phyloP scores from a whole-genome alignment of 257 asterid genomes.

The Avicennia marina region DNA sequence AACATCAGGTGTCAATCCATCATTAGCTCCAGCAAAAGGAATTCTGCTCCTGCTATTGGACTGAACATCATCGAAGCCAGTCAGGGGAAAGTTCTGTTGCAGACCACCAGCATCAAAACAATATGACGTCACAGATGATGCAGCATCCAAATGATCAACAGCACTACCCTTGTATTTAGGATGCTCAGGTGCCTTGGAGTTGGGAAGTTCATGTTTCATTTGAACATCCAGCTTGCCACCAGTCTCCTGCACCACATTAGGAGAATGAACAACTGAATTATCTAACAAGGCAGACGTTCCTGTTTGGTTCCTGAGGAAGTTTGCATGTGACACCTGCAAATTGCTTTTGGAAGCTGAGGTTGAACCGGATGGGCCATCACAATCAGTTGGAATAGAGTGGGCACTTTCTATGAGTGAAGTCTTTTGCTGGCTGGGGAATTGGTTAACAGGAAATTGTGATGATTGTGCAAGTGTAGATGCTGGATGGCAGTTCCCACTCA shows the following conservation, averaged over 20 bases:
- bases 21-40: slow-evolving; percentile 48
- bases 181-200: slow-evolving; percentile 54
- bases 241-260: slow-evolving; percentile 50
- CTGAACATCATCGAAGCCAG: slow-evolving; percentile 69
- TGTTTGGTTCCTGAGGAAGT: slow-evolving; percentile 55
- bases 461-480: slow-evolving; percentile 52
- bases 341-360: slow-evolving; percentile 71
- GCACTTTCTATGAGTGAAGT: slow-evolving; percentile 30
- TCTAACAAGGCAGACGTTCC: slow-evolving; percentile 39
- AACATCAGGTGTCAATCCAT: slow-evolving; percentile 85
- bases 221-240: slow-evolving; percentile 45
- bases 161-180: slow-evolving; percentile 45
- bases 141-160: slow-evolving; percentile 66
- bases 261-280: slow-evolving; percentile 45
- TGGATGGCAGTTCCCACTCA: slow-evolving; percentile 46
- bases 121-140: slow-evolving; percentile 86
- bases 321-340: slow-evolving; percentile 44
- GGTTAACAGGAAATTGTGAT: slow-evolving; percentile 53
- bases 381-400: slow-evolving; percentile 58
- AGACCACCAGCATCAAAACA: slow-evolving; percentile 69
- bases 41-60: slow-evolving; percentile 56
- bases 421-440: slow-evolving; percentile 61
- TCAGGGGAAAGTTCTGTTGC: slow-evolving; percentile 60
- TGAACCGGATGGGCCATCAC: slow-evolving; percentile 67
- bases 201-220: slow-evolving; percentile 44